These are phyloP conservation scores for Scytalidium sp. DNA, from an alignment of 2,329 filamentous ascomycete genomes.

Conservation along the genomic window DNA sequence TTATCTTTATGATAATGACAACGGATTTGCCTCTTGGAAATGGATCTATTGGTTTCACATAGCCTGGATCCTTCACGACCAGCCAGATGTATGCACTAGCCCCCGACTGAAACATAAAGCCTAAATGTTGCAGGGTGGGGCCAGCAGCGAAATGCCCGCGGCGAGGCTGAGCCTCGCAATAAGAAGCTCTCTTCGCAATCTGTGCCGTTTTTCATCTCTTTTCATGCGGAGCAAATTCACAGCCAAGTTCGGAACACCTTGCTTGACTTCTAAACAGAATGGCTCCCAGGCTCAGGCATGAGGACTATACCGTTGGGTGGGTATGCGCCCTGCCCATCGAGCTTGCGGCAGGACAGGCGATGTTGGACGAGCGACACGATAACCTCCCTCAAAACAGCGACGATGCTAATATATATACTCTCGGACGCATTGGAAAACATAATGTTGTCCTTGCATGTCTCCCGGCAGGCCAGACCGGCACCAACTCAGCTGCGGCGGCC, in stretches of 20 bases:
- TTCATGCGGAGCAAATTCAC: background rate
- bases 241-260: background rate
- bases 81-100: too few relatives aligned
- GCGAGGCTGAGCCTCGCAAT: too few relatives aligned
- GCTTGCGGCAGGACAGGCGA: slow-evolving; percentile 14
- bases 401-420: slow-evolving; percentile 20
- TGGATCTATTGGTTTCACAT: too few relatives aligned
- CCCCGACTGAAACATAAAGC: too few relatives aligned
- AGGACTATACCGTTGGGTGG: slow-evolving; percentile 24
- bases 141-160: too few relatives aligned
- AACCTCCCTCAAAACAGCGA: slow-evolving; percentile 1
- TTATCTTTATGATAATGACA: too few relatives aligned
- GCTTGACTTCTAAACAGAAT: background rate
- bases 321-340: slow-evolving; percentile 17
- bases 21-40: too few relatives aligned
- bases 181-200: too few relatives aligned
- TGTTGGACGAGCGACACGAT: slow-evolving; percentile 17
- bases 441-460: slow-evolving; percentile 32
- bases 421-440: slow-evolving; percentile 26
- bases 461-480: slow-evolving; percentile 30
- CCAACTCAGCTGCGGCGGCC: slow-evolving; percentile 27
- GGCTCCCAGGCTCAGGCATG: background rate
- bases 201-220: too few relatives aligned
- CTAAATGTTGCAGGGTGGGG: too few relatives aligned
- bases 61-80: too few relatives aligned